phyloP scores from a whole-genome alignment of 129 eudicot species.

The Saposhnikovia divaricata region DNA sequence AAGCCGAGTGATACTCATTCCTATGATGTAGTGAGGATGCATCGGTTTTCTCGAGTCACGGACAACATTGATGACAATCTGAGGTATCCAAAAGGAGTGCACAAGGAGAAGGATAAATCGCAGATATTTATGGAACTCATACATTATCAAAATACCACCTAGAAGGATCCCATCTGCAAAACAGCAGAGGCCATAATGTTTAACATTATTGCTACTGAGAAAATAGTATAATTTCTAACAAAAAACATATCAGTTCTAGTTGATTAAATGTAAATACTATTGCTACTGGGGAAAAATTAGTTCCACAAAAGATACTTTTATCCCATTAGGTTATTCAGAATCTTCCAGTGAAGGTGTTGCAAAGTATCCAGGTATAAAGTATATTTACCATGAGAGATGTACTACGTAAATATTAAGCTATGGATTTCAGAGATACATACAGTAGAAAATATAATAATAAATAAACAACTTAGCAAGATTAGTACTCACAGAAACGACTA shows the following conservation, averaged over 20 bases:
- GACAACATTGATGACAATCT: constrained; percentile 61
- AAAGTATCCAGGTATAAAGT: not conserved
- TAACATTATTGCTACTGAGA: not conserved
- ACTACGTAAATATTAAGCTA: not conserved
- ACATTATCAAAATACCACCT: constrained; percentile 93
- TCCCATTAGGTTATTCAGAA: not conserved
- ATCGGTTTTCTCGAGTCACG: constrained; percentile 94
- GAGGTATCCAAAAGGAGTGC: constrained; percentile 96
- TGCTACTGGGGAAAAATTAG: not conserved
- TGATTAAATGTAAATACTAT: not conserved
- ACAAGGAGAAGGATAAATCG: constrained; percentile 67
- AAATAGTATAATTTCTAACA: not conserved
- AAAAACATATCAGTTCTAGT: not conserved
- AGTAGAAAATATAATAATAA: not conserved
- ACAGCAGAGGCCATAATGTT: not conserved
- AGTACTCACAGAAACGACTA: constrained; percentile 94
- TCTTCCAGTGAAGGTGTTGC: not conserved
- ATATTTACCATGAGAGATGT: not conserved
- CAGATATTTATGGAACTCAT: constrained; percentile 79
- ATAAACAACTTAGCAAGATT: not conserved
- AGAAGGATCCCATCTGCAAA: constrained; percentile 91
- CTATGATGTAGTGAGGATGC: constrained; percentile 96
- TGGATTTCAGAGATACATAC: not conserved
- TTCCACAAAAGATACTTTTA: not conserved
- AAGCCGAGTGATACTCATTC: constrained; percentile 77